Conservation (phyloP, 2,329 filamentous ascomycete species). For the Cladosporium sp. region DNA sequence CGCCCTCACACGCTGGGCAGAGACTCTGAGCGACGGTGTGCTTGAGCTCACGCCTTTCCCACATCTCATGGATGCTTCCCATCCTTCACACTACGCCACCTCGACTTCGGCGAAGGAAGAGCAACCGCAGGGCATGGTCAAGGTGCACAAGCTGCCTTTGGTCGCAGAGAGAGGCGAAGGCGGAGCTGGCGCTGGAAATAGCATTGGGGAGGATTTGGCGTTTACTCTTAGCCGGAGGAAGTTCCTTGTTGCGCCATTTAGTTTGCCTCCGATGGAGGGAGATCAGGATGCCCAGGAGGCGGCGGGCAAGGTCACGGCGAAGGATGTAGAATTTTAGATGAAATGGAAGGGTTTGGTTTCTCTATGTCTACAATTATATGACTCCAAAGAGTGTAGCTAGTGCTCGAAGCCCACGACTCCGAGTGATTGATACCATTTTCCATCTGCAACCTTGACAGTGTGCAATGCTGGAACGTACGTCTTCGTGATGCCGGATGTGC, state of each 20-base stretch:
- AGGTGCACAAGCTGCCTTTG: conserved; percentile 78
- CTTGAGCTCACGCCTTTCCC: conserved; percentile 79
- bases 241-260: conserved; percentile 84
- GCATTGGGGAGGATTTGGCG: conserved; percentile 79
- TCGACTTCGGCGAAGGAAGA: conserved; percentile 60
- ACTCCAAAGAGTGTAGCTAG: background rate
- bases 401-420: background rate
- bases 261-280: conserved; percentile 81
- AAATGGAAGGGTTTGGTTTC: background rate
- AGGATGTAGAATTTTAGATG: conserved; percentile 72
- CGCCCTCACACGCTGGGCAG: conserved; percentile 81
- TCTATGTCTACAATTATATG: conserved; percentile 1
- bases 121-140: conserved; percentile 81
- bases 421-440: background rate
- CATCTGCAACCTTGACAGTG: background rate
- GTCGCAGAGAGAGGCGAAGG: conserved; percentile 88
- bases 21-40: conserved; percentile 81
- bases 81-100: conserved; percentile 20
- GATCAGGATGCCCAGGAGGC: conserved; percentile 65
- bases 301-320: conserved; percentile 55
- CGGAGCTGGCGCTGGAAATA: conserved; percentile 61
- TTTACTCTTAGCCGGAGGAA: conserved; percentile 85
- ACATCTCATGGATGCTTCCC: conserved; percentile 58
- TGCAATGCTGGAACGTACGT: background rate
- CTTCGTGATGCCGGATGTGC: background rate